These are phyloP conservation scores for Odonthalia washingtoniensis DNA, from an alignment of 31 red algal genomes.

Conservation along the genomic window DNA sequence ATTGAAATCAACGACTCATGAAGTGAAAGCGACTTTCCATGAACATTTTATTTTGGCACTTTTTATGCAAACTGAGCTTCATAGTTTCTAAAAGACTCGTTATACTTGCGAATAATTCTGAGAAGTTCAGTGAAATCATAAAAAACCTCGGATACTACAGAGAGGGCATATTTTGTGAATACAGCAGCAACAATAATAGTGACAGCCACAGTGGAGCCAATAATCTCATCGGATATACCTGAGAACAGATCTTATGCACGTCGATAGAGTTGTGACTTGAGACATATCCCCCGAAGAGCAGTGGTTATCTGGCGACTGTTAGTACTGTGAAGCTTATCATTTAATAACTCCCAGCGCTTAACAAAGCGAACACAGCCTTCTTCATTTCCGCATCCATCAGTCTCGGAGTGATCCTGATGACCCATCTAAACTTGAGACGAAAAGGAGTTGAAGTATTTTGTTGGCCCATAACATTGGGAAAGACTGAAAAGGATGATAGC, in stretches of 20 bases:
- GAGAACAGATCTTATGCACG: background rate
- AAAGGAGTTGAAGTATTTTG: no score
- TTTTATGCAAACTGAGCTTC: background rate
- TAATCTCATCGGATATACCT: background rate
- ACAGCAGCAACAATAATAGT: background rate
- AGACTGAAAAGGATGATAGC: no score
- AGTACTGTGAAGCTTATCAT: conserved; percentile 1
- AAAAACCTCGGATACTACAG: background rate
- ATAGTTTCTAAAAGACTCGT: background rate
- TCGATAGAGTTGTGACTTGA: background rate
- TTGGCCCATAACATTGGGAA: no score
- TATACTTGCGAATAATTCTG: background rate
- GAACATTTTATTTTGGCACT: background rate
- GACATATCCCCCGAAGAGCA: background rate
- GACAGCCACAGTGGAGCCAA: background rate
- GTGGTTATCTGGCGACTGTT: background rate
- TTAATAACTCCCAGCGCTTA: background rate
- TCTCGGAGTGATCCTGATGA: background rate
- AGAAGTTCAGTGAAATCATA: background rate
- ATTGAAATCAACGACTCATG: background rate
- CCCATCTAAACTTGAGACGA: conserved; percentile 8
- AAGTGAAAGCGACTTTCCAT: background rate
- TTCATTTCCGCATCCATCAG: background rate
- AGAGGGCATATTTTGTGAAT: background rate
- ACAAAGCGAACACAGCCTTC: background rate